Percentiles rank a stretch among this genome's conserved stretches.
These are phyloP conservation scores for Aspergillus vadensis DNA, from an alignment of 2,329 filamentous ascomycete genomes.

Conservation along the genomic window DNA sequence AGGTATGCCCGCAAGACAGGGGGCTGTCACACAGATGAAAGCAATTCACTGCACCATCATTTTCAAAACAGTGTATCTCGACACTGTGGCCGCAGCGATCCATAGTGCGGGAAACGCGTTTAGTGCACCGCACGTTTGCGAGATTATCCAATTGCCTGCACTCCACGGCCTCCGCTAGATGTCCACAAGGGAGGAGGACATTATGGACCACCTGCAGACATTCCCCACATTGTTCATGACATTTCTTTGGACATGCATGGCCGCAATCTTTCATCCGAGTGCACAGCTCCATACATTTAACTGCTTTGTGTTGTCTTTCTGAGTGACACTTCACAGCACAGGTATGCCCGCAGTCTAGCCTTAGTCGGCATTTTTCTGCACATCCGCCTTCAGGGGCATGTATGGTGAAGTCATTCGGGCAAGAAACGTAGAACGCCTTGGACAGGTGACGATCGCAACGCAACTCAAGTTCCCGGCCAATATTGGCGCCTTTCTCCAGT, in stretches of 20 bases:
- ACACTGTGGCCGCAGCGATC: constrained; percentile 2
- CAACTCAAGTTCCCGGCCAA: constrained; percentile 13
- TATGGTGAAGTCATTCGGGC: constrained; percentile 6
- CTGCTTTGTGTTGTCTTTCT: constrained; percentile 7
- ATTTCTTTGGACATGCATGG: constrained; percentile 15
- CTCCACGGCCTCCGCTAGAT: constrained; percentile 6
- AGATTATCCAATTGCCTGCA: constrained; percentile 4
- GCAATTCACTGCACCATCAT: background rate
- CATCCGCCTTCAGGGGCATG: constrained; percentile 12
- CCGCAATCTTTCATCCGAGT: constrained; percentile 6
- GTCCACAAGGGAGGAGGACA: constrained; percentile 12
- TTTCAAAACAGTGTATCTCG: constrained; percentile 3
- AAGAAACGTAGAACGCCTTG: background rate
- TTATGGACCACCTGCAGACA: constrained; percentile 1
- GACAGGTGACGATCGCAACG: constrained; percentile 12
- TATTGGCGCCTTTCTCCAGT: background rate
- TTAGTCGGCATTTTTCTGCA: constrained; percentile 5
- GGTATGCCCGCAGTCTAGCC: constrained; percentile 12
- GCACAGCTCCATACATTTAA: constrained; percentile 16
- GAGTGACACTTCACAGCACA: constrained; percentile 21
- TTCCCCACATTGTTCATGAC: constrained; percentile 13
- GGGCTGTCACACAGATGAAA: background rate
- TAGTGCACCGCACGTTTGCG: background rate
- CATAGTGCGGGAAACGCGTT: background rate
- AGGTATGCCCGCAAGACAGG: constrained; percentile 7